Evolutionary conservation across 2,329 filamentous ascomycete genomes (phyloP).

Genomic region (Ascochyta clinopodiicola): DNA sequence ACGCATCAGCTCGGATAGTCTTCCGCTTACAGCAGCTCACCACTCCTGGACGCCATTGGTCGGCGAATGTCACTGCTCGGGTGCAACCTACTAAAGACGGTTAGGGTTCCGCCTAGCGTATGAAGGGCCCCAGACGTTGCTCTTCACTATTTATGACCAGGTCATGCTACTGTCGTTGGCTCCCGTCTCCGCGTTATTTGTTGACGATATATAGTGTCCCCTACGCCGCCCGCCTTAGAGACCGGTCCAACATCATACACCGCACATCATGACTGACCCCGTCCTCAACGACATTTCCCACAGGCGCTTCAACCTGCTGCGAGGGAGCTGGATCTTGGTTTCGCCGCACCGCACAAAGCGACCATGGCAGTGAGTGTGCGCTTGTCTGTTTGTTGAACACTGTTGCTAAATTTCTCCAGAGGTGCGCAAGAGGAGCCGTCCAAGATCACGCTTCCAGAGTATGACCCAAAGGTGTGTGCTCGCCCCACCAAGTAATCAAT

Average conservation of each 20-base stretch:
- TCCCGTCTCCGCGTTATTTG: conserved; percentile 17
- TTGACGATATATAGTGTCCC: conserved; percentile 11
- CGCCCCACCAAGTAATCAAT: conserved; percentile 3
- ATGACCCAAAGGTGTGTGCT: conserved; percentile 68
- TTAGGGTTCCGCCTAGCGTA: conserved; percentile 33
- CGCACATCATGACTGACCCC: conserved; percentile 53
- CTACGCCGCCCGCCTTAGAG: conserved; percentile 6
- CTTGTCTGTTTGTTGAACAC: neutral
- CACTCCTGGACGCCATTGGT: no score
- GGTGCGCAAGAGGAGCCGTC: conserved; percentile 57
- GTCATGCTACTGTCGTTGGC: conserved; percentile 25
- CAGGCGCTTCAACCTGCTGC: conserved; percentile 88
- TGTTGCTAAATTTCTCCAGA: conserved; percentile 35
- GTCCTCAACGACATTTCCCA: conserved; percentile 90
- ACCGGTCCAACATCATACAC: neutral
- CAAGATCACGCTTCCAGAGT: conserved; percentile 67
- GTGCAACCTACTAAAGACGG: conserved; percentile 20
- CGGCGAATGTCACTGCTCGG: no score
- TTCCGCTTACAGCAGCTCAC: conserved; percentile 24
- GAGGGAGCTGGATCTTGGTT: conserved; percentile 89
- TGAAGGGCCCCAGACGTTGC: conserved; percentile 30
- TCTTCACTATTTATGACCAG: conserved; percentile 35
- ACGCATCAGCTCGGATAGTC: conserved; percentile 23
- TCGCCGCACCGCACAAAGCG: conserved; percentile 96
- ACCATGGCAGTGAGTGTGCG: conserved; percentile 86